Evolutionary conservation across 1,139 yeast genomes (phyloP).

Genomic region (Diutina sp.): DNA sequence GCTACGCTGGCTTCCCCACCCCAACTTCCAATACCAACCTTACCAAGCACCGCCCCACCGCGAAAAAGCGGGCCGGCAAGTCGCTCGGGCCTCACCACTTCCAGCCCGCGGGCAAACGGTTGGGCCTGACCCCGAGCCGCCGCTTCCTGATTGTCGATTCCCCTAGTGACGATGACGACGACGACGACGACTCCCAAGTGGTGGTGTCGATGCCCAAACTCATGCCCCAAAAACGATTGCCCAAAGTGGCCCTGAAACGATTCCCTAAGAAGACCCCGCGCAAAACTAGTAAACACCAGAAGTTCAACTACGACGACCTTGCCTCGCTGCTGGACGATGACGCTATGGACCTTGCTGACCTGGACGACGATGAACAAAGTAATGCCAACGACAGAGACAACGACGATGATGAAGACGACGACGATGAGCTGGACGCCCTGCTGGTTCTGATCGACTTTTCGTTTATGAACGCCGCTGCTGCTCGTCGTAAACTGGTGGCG

Average conservation of each 20-base stretch:
- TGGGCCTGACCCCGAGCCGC: background rate
- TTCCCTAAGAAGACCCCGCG: constrained; percentile 17
- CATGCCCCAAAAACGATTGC: background rate
- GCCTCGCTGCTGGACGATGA: constrained; percentile 1
- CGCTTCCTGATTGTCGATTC: background rate
- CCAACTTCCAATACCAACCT: background rate
- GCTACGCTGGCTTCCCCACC: background rate
- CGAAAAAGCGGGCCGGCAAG: background rate
- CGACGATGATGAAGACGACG: constrained; percentile 12
- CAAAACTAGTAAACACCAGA: constrained; percentile 9
- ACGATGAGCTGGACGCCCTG: constrained; percentile 10
- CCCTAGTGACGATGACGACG: background rate
- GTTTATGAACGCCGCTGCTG: constrained; percentile 7
- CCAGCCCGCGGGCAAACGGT: background rate
- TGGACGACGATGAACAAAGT: constrained; percentile 6
- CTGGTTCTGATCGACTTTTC: constrained; percentile 10
- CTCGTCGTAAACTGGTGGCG: constrained; percentile 2
- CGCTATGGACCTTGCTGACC: constrained; percentile 8
- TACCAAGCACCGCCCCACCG: background rate
- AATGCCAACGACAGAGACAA: constrained; percentile 6
- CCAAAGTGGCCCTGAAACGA: constrained; percentile 6
- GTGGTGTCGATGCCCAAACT: background rate
- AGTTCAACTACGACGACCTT: background rate
- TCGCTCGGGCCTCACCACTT: background rate
- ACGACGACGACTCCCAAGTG: background rate